Evolutionary conservation across 164 flowering plant genomes (phyloP).

Genomic region (Houttuynia cordata): DNA sequence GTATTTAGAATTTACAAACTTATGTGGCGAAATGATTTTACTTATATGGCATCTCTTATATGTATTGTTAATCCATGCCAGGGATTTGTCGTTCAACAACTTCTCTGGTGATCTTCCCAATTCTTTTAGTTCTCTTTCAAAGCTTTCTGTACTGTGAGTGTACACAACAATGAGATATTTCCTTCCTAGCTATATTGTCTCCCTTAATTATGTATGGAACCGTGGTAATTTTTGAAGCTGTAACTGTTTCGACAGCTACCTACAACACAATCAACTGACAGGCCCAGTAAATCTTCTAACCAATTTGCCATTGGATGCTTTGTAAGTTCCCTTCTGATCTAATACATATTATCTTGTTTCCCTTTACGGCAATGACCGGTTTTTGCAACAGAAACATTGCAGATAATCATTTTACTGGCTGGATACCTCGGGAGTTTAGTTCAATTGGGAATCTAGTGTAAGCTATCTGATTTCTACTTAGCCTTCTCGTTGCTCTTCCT

Average conservation of each 20-base stretch:
- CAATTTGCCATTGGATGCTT: conserved; percentile 41
- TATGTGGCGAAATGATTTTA: no score
- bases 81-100: conserved; percentile 89
- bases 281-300: conserved; percentile 57
- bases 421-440: conserved; percentile 71
- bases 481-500: neutral
- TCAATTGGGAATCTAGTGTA: conserved; percentile 62
- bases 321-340: conserved; percentile 42
- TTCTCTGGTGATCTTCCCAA: conserved; percentile 76
- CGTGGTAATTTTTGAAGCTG: conserved; percentile 14
- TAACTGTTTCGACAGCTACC: conserved; percentile 36
- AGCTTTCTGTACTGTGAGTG: conserved; percentile 78
- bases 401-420: conserved; percentile 71
- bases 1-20: no score
- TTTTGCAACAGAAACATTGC: conserved; percentile 66
- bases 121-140: conserved; percentile 56
- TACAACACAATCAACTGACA: conserved; percentile 75
- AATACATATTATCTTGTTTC: no score
- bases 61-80: conserved; percentile 19
- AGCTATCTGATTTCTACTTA: conserved; percentile 14
- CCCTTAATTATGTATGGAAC: conserved; percentile 4
- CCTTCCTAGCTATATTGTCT: neutral
- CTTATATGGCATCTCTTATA: neutral
- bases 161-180: conserved; percentile 1
- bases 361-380: conserved; percentile 5